Evolutionary conservation across 179 eudicot genomes (phyloP).

Genomic region (Vitellaria paradoxa): DNA sequence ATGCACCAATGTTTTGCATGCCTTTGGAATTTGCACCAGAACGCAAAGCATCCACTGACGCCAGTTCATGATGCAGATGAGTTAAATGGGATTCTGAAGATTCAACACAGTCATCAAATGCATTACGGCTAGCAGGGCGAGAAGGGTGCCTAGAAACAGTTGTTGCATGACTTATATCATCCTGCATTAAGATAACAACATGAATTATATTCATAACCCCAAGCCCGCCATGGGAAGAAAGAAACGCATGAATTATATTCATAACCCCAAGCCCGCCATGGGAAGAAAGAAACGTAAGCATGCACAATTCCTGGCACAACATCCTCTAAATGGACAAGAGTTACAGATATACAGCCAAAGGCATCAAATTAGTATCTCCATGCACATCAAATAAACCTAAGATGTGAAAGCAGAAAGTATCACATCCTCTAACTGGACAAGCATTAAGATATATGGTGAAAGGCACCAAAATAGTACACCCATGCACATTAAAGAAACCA

Average conservation of each 20-base stretch:
- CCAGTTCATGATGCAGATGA: slow-evolving; percentile 42
- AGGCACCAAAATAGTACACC: no score
- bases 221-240: not conserved
- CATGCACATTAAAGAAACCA: no score
- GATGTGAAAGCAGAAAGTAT: not conserved
- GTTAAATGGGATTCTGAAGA: slow-evolving; percentile 60
- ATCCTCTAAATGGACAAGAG: not conserved
- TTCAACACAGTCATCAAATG: slow-evolving; percentile 56
- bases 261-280: not conserved
- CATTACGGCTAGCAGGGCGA: slow-evolving; percentile 74
- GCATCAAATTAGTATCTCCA: not conserved
- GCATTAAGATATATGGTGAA: no score
- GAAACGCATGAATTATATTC: not conserved
- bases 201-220: not conserved
- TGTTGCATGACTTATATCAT: slow-evolving; percentile 50
- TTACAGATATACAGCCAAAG: no score
- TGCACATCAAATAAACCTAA: not conserved
- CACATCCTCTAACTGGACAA: no score
- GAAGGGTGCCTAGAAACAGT: slow-evolving; percentile 73
- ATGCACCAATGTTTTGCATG: slow-evolving; percentile 35
- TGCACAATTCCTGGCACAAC: not conserved
- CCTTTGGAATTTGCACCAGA: slow-evolving; percentile 37
- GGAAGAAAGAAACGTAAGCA: not conserved
- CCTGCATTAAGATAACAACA: slow-evolving; percentile 35
- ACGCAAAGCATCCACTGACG: slow-evolving; percentile 23